phyloP scores from a whole-genome alignment of 768 basidiomycete species.

The Boletus sp. region DNA sequence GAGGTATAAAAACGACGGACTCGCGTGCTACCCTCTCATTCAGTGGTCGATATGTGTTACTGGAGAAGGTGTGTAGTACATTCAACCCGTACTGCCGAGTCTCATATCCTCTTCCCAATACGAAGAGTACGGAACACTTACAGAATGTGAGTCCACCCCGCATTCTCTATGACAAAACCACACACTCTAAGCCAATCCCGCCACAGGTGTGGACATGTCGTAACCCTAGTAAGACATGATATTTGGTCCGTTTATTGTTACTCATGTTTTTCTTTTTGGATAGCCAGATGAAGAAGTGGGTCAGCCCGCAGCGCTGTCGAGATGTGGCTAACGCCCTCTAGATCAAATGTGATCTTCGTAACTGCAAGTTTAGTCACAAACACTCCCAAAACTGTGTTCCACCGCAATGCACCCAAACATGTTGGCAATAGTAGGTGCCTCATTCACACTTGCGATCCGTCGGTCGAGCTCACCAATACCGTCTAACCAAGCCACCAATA shows the following conservation, averaged over 20 bases:
- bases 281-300: slow-evolving; percentile 60
- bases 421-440: slow-evolving; percentile 67
- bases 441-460: background rate
- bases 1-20: slow-evolving; percentile 29
- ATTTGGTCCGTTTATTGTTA: background rate
- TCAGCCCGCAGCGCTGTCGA: background rate
- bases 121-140: slow-evolving; percentile 56
- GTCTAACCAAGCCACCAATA: slow-evolving; percentile 47
- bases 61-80: slow-evolving; percentile 49
- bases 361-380: slow-evolving; percentile 60
- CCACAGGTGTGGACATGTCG: slow-evolving; percentile 52
- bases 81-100: background rate
- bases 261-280: slow-evolving; percentile 6
- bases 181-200: slow-evolving; percentile 1
- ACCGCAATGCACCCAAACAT: slow-evolving; percentile 51
- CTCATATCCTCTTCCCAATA: slow-evolving; percentile 18
- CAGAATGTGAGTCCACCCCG: slow-evolving; percentile 37
- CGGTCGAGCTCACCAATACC: slow-evolving; percentile 8
- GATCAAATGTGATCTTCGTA: slow-evolving; percentile 60
- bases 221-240: slow-evolving; percentile 41
- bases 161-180: background rate
- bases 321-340: slow-evolving; percentile 26
- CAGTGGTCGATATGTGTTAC: slow-evolving; percentile 48
- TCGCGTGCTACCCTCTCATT: slow-evolving; percentile 1
- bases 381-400: slow-evolving; percentile 51